Base-by-base conservation (phyloP, 306 rosid genomes). In the Cotoneaster glaucophyllus region DNA sequence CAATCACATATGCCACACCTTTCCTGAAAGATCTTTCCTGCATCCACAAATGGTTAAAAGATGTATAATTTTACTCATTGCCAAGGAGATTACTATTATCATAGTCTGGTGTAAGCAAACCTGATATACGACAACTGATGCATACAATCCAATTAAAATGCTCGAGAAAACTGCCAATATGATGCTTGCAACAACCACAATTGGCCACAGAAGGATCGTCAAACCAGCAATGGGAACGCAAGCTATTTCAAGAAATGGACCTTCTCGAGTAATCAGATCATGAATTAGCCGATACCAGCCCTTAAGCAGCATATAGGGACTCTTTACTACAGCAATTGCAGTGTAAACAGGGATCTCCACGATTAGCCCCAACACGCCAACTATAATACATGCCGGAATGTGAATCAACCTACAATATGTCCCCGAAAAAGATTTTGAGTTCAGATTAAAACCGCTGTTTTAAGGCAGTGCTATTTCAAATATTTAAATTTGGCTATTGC, bases 181-280 rank as follows among this genome's bases (percentile, higher is more conserved):
- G 59, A 93, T 26, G 85, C 97, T 84, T 12, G 86, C 97, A 57
- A 86, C 74, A 77, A 93, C 97, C 74, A 89, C 88, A 37, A 93
- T 83, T 28, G 97, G 96, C 97, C 97, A 93, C 84, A 90, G 79
- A 6, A 93, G 82, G 79, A 93, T 86, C 59, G 92, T 89, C 87
- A 93, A 84, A 65, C 97, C 97, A 77, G 97, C 96, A 79, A 93
- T 82, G 12, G 97, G 97, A 70, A 93, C 82, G 82, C 97, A 93
- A 70, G 89, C 97, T 58, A 89, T 86, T 86, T 93, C 97, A 50
- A 88, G 96, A 85, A 93, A 93, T 65, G 97, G 97, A 18, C 97
- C 96, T 85, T 93, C 97, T 56, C 97, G 88, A 84, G 91, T 79
- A 62, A 90, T 84, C 74, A 93, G 82, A 80, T 91, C 97, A 31